A percentile compares a stretch with the other conserved stretches of the same genome.
phyloP scores from a whole-genome alignment of 1,284 basidiomycete genomes.

The Cryptococcus sp. region DNA sequence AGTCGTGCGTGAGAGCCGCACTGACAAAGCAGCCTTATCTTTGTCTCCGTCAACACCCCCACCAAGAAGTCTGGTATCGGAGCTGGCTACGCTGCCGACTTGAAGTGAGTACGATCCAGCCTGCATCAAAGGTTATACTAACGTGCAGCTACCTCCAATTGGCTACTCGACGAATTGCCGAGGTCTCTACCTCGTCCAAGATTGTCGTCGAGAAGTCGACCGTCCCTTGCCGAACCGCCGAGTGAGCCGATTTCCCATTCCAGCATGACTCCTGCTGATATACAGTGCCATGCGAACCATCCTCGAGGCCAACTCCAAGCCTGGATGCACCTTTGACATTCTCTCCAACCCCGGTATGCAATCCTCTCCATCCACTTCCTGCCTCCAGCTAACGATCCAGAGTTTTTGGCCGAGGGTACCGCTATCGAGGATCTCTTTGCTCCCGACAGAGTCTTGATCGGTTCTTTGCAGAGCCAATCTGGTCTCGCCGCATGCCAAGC shows the following conservation, averaged over 20 bases:
- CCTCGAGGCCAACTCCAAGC: conserved; percentile 93
- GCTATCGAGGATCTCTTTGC: conserved; percentile 81
- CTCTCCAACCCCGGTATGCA: conserved; percentile 80
- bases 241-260: conserved; percentile 43
- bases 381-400: conserved; percentile 8
- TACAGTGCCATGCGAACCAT: conserved; percentile 87
- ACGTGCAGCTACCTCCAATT: conserved; percentile 79
- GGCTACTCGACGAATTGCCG: conserved; percentile 91
- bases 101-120: conserved; percentile 62
- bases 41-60: conserved; percentile 75
- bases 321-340: conserved; percentile 89
- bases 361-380: not conserved
- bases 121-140: not conserved
- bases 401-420: conserved; percentile 97
- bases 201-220: conserved; percentile 99
- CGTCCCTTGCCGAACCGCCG: conserved; percentile 94
- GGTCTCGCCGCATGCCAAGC: conserved; percentile 75
- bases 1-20: not conserved
- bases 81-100: conserved; percentile 93
- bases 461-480: conserved; percentile 81
- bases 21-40: conserved; percentile 48
- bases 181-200: conserved; percentile 83
- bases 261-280: not conserved
- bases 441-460: conserved; percentile 95
- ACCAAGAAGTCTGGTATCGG: conserved; percentile 98